Conservation (phyloP, 2,329 filamentous ascomycete species). For the Corniculantispora saksenae region DNA sequence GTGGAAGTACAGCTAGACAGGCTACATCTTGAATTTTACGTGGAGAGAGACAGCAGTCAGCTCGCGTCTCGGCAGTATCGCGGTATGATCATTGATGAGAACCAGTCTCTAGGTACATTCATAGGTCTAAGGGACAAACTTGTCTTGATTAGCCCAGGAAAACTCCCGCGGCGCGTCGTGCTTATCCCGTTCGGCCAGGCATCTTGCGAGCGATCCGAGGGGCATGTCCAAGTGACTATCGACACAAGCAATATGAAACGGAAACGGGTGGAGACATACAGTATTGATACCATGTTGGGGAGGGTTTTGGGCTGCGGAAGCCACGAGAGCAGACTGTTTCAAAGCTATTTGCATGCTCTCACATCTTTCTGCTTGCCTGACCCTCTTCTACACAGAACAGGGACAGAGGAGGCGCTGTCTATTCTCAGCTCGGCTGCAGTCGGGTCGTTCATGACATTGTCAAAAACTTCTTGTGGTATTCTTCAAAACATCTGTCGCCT, state of each 20-base stretch:
- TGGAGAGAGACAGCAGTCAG: conserved; percentile 27
- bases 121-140: conserved; percentile 52
- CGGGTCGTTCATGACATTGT: neutral
- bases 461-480: neutral
- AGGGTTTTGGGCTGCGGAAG: conserved; percentile 52
- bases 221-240: neutral
- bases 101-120: conserved; percentile 49
- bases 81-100: conserved; percentile 48
- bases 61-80: conserved; percentile 52
- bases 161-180: neutral
- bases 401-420: conserved; percentile 45
- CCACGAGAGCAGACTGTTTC: conserved; percentile 53
- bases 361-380: conserved; percentile 54
- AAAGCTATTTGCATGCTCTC: conserved; percentile 52
- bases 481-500: neutral
- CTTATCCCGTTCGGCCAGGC: neutral
- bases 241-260: neutral
- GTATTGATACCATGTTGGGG: conserved; percentile 48
- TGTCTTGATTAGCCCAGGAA: conserved; percentile 36
- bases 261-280: conserved; percentile 40
- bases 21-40: conserved; percentile 48
- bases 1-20: conserved; percentile 47
- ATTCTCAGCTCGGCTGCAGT: conserved; percentile 50
- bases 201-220: neutral
- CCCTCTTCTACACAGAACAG: conserved; percentile 16